Percentiles rank a stretch among this genome's conserved stretches.
These are phyloP conservation scores for Gracilaria caudata DNA, from an alignment of 23 red algal species.

Conservation along the genomic window DNA sequence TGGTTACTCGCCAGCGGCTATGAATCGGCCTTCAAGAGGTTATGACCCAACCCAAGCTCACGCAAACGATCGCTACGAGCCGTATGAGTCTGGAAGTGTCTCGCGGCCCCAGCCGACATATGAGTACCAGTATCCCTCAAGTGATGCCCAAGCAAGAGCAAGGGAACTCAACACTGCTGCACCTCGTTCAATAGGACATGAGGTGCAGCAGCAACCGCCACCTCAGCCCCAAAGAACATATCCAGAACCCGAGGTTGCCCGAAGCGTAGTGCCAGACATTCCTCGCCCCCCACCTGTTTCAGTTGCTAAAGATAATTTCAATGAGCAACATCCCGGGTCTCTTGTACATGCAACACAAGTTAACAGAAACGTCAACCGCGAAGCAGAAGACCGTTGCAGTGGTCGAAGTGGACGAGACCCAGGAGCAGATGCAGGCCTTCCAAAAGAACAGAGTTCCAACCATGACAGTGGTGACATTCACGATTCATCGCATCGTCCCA, in stretches of 20 bases:
- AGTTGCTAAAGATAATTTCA: conserved; percentile 7
- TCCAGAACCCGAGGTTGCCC: conserved; percentile 1
- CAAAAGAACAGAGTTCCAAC: conserved; percentile 11
- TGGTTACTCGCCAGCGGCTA: not conserved
- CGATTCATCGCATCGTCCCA: not conserved
- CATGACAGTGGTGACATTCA: conserved; percentile 19
- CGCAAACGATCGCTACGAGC: conserved; percentile 10
- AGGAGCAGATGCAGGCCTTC: not conserved
- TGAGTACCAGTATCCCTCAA: not conserved
- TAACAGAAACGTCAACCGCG: conserved; percentile 10
- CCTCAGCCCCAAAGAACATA: conserved; percentile 10
- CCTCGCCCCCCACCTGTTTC: not conserved
- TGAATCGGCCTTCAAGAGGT: not conserved
- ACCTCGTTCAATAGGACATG: conserved; percentile 10
- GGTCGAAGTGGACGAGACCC: not conserved
- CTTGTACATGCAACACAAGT: not conserved
- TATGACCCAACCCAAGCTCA: not conserved
- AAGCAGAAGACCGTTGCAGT: conserved; percentile 24
- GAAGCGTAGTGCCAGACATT: conserved; percentile 29
- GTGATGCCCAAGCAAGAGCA: conserved; percentile 9
- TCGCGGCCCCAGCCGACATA: not conserved
- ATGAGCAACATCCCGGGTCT: not conserved
- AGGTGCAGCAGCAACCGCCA: conserved; percentile 5
- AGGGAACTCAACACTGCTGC: not conserved
- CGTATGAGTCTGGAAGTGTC: not conserved